A percentile compares a stretch with the other conserved stretches of the same genome.
Evolutionary conservation across 2,329 filamentous ascomycete genomes (phyloP).

Genomic region (Ilyonectria destructans): DNA sequence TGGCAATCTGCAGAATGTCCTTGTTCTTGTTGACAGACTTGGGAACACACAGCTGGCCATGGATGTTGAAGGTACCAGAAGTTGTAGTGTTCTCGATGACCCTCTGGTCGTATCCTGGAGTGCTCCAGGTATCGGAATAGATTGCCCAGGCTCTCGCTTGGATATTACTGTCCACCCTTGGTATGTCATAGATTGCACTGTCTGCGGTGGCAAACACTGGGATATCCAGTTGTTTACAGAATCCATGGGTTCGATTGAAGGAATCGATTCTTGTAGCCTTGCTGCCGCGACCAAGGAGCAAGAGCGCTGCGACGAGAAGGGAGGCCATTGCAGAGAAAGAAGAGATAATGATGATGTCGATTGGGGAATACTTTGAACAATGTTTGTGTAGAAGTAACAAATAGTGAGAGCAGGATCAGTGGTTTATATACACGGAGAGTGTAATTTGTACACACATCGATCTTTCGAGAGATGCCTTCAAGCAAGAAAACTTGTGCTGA

Average conservation of each 20-base stretch:
- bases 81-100: slow-evolving; percentile 30
- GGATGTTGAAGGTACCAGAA: slow-evolving; percentile 37
- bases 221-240: slow-evolving; percentile 31
- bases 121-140: slow-evolving; percentile 33
- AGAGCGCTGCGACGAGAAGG: neutral
- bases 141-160: slow-evolving; percentile 48
- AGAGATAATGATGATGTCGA: neutral
- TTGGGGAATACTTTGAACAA: neutral
- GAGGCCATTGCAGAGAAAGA: slow-evolving; percentile 3
- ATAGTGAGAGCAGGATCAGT: neutral
- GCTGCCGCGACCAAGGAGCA: slow-evolving; percentile 3
- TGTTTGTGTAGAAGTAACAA: slow-evolving; percentile 1
- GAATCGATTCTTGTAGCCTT: neutral
- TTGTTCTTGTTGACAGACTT: slow-evolving; percentile 15
- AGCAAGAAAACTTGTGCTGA: too few relatives aligned
- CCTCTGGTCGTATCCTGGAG: slow-evolving; percentile 10
- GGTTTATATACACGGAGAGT: neutral
- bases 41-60: slow-evolving; percentile 41
- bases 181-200: slow-evolving; percentile 20
- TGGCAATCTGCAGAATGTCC: slow-evolving; percentile 56
- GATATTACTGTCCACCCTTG: slow-evolving; percentile 45
- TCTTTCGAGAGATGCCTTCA: too few relatives aligned
- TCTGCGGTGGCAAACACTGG: slow-evolving; percentile 31
- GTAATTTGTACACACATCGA: neutral
- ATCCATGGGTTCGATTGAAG: slow-evolving; percentile 10